Evolutionary conservation across 116 monocot species (phyloP).

Genomic region (Phalaenopsis hybrid): DNA sequence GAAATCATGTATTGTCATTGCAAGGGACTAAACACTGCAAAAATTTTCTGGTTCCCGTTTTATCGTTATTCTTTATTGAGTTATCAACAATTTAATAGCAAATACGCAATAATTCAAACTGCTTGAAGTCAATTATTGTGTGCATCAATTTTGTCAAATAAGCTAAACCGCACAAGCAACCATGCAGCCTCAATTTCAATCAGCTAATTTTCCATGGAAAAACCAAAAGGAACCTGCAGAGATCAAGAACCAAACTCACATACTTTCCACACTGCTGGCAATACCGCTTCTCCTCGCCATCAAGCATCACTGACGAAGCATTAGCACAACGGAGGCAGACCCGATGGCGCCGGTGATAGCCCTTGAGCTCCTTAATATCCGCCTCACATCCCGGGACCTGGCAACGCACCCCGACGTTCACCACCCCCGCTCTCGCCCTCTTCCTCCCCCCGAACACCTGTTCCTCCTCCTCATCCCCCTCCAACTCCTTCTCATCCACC

Average conservation of each 20-base stretch:
- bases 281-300: constrained; percentile 75
- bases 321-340: constrained; percentile 76
- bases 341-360: constrained; percentile 74
- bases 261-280: constrained; percentile 99
- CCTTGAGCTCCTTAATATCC: constrained; percentile 87
- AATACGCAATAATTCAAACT: neutral
- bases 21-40: neutral
- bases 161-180: neutral
- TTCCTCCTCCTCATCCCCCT: constrained; percentile 28
- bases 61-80: neutral
- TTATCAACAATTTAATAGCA: neutral
- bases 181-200: neutral
- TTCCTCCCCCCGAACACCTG: constrained; percentile 15
- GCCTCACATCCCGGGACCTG: constrained; percentile 86
- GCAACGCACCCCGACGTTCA: constrained; percentile 33
- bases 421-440: constrained; percentile 19
- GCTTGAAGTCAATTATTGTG: neutral
- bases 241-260: constrained; percentile 12
- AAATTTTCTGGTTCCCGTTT: neutral
- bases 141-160: neutral
- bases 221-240: neutral
- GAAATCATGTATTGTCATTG: neutral
- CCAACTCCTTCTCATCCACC: constrained; percentile 48
- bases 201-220: neutral
- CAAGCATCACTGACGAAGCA: constrained; percentile 55